These are phyloP conservation scores for Pecoramyces ruminantium DNA, from an alignment of 192 early-diverging fungal species.

Conservation along the genomic window DNA sequence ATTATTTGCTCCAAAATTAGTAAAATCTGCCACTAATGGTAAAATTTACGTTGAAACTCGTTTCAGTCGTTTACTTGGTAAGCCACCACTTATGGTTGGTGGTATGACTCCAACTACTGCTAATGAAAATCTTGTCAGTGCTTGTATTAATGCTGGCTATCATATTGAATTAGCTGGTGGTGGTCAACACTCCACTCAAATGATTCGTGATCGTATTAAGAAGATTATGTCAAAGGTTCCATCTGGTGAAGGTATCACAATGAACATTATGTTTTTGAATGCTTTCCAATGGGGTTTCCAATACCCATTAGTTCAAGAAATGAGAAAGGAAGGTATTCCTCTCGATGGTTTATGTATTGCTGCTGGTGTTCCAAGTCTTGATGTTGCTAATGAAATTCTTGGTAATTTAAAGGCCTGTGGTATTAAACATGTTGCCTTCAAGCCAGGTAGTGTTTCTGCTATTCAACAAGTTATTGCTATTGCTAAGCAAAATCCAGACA, in stretches of 20 bases:
- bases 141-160: conserved; percentile 77
- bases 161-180: conserved; percentile 82
- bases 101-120: conserved; percentile 87
- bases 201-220: conserved; percentile 49
- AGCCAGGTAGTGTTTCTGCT: conserved; percentile 57
- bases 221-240: conserved; percentile 50
- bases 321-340: conserved; percentile 67
- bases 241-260: conserved; percentile 71
- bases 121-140: conserved; percentile 58
- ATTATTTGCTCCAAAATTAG: no score
- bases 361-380: conserved; percentile 77
- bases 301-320: conserved; percentile 57
- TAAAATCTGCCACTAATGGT: conserved; percentile 44
- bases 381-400: conserved; percentile 70
- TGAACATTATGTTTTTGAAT: conserved; percentile 84
- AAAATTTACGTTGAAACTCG: conserved; percentile 68
- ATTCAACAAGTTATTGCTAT: conserved; percentile 72
- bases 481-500: conserved; percentile 59
- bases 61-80: conserved; percentile 68
- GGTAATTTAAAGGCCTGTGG: conserved; percentile 49
- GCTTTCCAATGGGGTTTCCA: conserved; percentile 84
- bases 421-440: conserved; percentile 71
- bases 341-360: conserved; percentile 83
- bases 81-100: conserved; percentile 85
- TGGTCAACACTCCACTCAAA: conserved; percentile 61